Conservation (phyloP, 108 stramenopile species). For the Pseudonitzschia multiseries region DNA sequence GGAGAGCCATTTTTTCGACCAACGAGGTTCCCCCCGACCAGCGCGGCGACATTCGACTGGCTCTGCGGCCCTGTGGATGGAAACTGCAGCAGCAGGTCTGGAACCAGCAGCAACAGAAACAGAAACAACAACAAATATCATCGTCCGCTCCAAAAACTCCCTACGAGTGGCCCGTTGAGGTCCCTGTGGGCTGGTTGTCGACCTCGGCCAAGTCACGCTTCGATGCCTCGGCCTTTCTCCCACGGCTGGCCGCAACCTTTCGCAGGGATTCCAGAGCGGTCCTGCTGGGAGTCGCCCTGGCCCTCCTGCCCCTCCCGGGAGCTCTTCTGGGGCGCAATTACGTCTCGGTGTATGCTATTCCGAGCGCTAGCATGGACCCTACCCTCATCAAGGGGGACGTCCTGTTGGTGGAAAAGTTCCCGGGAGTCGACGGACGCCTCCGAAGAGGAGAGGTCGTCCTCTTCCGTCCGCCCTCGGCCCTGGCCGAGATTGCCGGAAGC, state of each 20-base stretch:
- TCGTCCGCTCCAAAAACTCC: neutral
- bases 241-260: constrained; percentile 45
- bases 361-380: constrained; percentile 50
- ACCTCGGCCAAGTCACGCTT: constrained; percentile 40
- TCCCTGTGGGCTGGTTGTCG: constrained; percentile 36
- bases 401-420: constrained; percentile 53
- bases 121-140: neutral
- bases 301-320: constrained; percentile 43
- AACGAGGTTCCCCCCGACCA: constrained; percentile 28
- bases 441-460: constrained; percentile 47
- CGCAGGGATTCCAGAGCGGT: constrained; percentile 41
- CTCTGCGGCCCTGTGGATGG: constrained; percentile 57
- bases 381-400: constrained; percentile 50
- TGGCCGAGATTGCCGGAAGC: constrained; percentile 37
- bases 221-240: constrained; percentile 38
- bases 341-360: constrained; percentile 49
- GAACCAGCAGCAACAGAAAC: constrained; percentile 20
- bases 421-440: constrained; percentile 37
- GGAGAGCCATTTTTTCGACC: constrained; percentile 43
- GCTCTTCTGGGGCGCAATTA: constrained; percentile 24
- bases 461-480: constrained; percentile 49
- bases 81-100: constrained; percentile 45
- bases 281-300: constrained; percentile 37
- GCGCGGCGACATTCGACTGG: constrained; percentile 31
- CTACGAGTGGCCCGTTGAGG: constrained; percentile 50